phyloP scores from a whole-genome alignment of 2,329 filamentous ascomycete genomes.

The Fusarium sp. region DNA sequence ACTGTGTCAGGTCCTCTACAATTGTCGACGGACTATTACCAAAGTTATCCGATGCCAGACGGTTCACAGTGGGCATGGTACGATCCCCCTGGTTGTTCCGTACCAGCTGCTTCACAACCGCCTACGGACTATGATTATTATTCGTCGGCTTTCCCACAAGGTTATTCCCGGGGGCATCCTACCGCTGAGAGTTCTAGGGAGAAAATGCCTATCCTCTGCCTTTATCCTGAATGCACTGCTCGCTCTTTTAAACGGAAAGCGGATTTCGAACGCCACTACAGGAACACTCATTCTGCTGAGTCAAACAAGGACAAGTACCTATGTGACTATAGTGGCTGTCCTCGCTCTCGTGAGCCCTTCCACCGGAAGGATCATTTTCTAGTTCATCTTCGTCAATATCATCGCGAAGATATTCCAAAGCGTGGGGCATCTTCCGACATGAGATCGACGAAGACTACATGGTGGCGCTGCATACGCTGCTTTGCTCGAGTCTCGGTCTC shows the following conservation, averaged over 20 bases:
- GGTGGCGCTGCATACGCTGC: conserved; percentile 68
- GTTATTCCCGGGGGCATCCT: conserved; percentile 7
- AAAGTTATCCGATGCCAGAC: no score
- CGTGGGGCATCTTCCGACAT: conserved; percentile 36
- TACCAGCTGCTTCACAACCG: neutral
- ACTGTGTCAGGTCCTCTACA: no score
- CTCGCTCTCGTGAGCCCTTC: conserved; percentile 60
- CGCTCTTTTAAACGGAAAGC: conserved; percentile 64
- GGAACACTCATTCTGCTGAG: conserved; percentile 59
- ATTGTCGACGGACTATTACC: no score
- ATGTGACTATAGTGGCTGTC: conserved; percentile 65
- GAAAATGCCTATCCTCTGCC: conserved; percentile 53
- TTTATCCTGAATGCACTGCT: conserved; percentile 55
- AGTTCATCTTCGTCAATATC: conserved; percentile 66
- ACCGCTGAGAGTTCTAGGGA: neutral
- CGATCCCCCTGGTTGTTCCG: no score
- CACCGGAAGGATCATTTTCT: conserved; percentile 67
- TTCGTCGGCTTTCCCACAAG: conserved; percentile 12
- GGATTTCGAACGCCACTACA: conserved; percentile 65
- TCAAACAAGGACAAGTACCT: conserved; percentile 57
- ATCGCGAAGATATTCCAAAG: conserved; percentile 65
- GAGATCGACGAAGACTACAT: rapidly evolving
- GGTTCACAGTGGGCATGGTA: no score
- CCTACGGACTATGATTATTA: conserved; percentile 24
- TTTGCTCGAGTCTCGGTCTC: conserved; percentile 58